Evolutionary conservation across 2,329 filamentous ascomycete species (phyloP).

Genomic region (Leptographium flavum): DNA sequence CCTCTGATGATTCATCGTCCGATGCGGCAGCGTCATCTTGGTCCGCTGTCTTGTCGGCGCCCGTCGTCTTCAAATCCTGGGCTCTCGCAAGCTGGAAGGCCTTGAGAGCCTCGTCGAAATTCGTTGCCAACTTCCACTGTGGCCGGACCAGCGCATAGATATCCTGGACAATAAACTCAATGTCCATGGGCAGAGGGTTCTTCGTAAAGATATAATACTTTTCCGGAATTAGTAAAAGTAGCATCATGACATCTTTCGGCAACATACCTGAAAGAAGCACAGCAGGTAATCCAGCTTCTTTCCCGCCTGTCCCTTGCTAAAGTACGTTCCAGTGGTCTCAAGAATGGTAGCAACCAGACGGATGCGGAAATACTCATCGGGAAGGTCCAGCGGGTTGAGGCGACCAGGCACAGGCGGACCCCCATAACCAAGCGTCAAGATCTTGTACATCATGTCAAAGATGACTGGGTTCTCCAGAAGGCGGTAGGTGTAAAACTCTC

Average conservation of each 20-base stretch:
- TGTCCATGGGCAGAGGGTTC: constrained; percentile 81
- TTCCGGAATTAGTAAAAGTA: not conserved
- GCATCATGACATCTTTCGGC: not conserved
- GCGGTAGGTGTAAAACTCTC: constrained; percentile 93
- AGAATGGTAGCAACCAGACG: constrained; percentile 78
- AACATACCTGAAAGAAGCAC: constrained; percentile 69
- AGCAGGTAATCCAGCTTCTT: constrained; percentile 98
- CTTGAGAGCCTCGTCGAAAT: constrained; percentile 67
- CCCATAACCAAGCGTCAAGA: constrained; percentile 82
- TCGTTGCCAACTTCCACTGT: constrained; percentile 78
- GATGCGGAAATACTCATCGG: constrained; percentile 93
- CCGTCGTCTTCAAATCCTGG: constrained; percentile 73
- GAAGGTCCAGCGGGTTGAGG: constrained; percentile 65
- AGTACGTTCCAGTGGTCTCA: constrained; percentile 93
- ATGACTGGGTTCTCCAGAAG: constrained; percentile 92
- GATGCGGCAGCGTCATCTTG: constrained; percentile 16
- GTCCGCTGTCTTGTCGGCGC: constrained; percentile 54
- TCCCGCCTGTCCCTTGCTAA: constrained; percentile 80
- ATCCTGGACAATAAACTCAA: constrained; percentile 93
- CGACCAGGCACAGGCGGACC: constrained; percentile 70
- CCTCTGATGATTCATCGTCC: constrained; percentile 64
- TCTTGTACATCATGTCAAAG: constrained; percentile 89
- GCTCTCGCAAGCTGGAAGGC: constrained; percentile 79
- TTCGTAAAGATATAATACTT: constrained; percentile 91
- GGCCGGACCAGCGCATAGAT: constrained; percentile 74